These are phyloP conservation scores for Passalora sequoiae DNA, from an alignment of 2,329 filamentous ascomycete species.

Conservation along the genomic window DNA sequence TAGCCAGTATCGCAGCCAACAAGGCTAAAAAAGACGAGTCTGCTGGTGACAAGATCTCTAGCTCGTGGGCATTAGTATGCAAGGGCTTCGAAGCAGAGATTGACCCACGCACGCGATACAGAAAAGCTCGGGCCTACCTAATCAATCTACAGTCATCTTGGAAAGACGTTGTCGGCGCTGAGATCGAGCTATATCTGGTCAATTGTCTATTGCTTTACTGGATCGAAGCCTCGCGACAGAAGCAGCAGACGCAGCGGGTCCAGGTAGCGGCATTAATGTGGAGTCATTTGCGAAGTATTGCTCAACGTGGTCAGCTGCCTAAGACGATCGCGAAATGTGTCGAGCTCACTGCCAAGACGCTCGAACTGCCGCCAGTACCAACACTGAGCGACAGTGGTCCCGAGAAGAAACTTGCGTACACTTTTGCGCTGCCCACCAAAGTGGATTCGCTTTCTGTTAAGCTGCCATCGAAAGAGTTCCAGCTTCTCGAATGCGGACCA, in stretches of 20 bases:
- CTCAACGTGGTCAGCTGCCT: conserved; percentile 37
- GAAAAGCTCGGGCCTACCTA: conserved; percentile 48
- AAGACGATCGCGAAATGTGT: conserved; percentile 38
- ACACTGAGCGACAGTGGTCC: conserved; percentile 13
- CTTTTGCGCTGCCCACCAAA: conserved; percentile 34
- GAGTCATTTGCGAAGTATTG: conserved; percentile 39
- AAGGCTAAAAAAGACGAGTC: conserved; percentile 42
- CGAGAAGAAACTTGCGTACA: conserved; percentile 41
- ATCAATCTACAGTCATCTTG: conserved; percentile 38
- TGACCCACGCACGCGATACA: conserved; percentile 43
- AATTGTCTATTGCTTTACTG: conserved; percentile 48
- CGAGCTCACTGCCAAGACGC: conserved; percentile 35
- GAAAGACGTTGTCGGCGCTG: conserved; percentile 39
- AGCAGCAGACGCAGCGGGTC: conserved; percentile 32
- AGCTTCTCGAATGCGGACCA: conserved; percentile 63
- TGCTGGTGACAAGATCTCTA: conserved; percentile 36
- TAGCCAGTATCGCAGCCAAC: conserved; percentile 40
- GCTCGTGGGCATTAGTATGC: conserved; percentile 45
- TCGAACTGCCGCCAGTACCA: conserved; percentile 37
- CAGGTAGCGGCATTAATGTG: conserved; percentile 46
- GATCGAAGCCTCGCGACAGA: conserved; percentile 38
- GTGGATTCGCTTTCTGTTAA: conserved; percentile 28
- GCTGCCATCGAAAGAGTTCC: conserved; percentile 54
- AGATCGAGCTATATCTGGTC: conserved; percentile 48
- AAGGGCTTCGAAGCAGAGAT: conserved; percentile 45